These are phyloP conservation scores for Kazachstania sp. DNA, from an alignment of 1,139 yeast genomes.

Conservation along the genomic window DNA sequence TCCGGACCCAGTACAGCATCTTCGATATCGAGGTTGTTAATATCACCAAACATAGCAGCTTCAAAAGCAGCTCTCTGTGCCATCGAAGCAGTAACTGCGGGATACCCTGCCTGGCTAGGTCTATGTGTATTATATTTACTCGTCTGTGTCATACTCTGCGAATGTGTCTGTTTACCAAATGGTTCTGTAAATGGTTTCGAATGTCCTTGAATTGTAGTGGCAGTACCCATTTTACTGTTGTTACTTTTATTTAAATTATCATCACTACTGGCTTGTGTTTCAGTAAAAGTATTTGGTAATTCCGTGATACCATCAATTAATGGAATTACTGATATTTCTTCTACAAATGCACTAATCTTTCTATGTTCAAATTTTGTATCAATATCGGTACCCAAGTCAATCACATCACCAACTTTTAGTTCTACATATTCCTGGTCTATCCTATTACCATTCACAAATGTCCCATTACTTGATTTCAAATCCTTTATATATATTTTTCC, in stretches of 20 bases:
- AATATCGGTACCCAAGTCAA: constrained; percentile 88
- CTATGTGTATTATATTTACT: background rate
- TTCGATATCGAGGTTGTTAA: constrained; percentile 50
- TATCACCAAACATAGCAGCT: constrained; percentile 73
- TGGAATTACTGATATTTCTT: constrained; percentile 57
- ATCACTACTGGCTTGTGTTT: too few relatives aligned
- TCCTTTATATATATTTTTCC: constrained; percentile 76
- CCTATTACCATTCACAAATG: constrained; percentile 73
- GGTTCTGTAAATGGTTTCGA: background rate
- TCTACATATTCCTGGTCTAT: constrained; percentile 50
- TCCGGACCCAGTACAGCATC: constrained; percentile 48
- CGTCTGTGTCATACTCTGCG: background rate
- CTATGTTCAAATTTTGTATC: constrained; percentile 74
- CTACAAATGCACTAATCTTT: constrained; percentile 74
- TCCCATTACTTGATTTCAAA: constrained; percentile 87
- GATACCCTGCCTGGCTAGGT: background rate
- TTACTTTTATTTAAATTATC: background rate
- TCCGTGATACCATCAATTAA: constrained; percentile 23
- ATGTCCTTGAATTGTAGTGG: background rate
- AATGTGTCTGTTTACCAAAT: background rate
- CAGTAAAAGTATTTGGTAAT: constrained; percentile 3
- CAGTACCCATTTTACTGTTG: background rate
- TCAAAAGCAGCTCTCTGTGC: constrained; percentile 44
- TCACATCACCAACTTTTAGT: constrained; percentile 63
- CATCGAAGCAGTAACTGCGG: constrained; percentile 13